Evolutionary conservation across 2,329 filamentous ascomycete species (phyloP).

Genomic region (Fusarium nodosum): DNA sequence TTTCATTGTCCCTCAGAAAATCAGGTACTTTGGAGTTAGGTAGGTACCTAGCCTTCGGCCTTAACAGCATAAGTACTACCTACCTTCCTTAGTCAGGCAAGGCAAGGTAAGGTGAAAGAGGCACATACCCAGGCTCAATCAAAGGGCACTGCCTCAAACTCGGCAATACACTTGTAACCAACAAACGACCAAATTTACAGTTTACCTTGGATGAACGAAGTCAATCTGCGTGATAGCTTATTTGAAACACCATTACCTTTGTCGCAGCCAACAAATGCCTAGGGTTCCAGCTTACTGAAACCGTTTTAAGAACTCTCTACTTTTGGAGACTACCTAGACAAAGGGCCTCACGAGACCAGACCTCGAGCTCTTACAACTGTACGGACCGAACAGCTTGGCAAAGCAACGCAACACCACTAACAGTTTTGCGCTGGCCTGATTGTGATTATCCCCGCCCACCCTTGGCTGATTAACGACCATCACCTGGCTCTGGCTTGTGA

Average conservation of each 20-base stretch:
- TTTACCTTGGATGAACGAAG: not conserved
- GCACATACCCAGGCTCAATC: not conserved
- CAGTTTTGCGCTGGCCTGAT: not conserved
- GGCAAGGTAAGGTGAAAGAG: not conserved
- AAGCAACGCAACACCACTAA: slow-evolving; percentile 17
- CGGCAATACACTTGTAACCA: slow-evolving; percentile 19
- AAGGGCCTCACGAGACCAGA: slow-evolving; percentile 16
- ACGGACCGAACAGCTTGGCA: slow-evolving; percentile 1
- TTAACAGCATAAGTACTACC: slow-evolving; percentile 4
- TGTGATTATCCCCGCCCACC: slow-evolving; percentile 29
- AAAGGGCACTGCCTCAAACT: slow-evolving; percentile 25
- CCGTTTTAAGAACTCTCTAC: slow-evolving; percentile 4
- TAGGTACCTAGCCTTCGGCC: slow-evolving; percentile 6
- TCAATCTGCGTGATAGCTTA: not conserved
- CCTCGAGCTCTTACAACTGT: slow-evolving; percentile 10
- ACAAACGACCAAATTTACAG: slow-evolving; percentile 1
- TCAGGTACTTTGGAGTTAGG: slow-evolving; percentile 7
- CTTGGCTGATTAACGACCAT: slow-evolving; percentile 25
- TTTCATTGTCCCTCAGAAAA: not conserved
- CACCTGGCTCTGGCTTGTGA: slow-evolving; percentile 38
- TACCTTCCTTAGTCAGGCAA: slow-evolving; percentile 4
- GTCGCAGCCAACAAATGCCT: slow-evolving; percentile 1
- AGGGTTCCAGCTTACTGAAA: slow-evolving; percentile 2
- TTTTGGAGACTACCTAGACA: slow-evolving; percentile 3
- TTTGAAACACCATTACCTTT: slow-evolving; percentile 12